Base-by-base conservation (phyloP, 345 rosid species). In the Hirschfeldia incana region DNA sequence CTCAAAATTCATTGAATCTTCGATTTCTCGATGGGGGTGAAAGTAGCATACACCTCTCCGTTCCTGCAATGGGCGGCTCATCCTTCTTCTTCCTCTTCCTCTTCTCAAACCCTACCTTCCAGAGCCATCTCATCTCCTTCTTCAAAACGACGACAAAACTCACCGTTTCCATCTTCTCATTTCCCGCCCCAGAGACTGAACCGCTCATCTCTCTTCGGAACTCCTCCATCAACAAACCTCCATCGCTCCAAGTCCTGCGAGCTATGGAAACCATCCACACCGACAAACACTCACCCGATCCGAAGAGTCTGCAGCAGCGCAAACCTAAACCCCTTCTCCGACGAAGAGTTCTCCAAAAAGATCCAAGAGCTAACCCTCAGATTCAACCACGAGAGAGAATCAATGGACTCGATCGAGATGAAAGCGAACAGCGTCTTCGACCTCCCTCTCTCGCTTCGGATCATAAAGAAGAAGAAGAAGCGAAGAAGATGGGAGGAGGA, bases 371-470 rank as follows among this genome's bases (percentile, higher is more conserved):
- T 90, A 58, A 83, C 89, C 7, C 86, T 85, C 76, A 84, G 83
- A 67, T 87, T 91, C 87, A 85, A 70, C 21, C 69, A 70, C 21
- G 71, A 46, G 78, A 42, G 33, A 28, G 15, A 61, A 7, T 8
- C 61, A 37, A 70, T 64, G 65, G 67, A 29, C 3, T 29, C 51
- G 81, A 86, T 95, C 4, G 94, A 89, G 61, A 86, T 96, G 86
- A 95, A 88, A 82, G 97, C 97, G 4, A 95, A 89, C 83, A 90
- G 95, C 37, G 87, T 87, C 3, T 29, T 29, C 0, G 92, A 91
- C 29, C 87, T 93, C 49, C 99, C 99, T 26, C 78, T 93, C 1
- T 95, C 99, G 2, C 87, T 95, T 8, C 78, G 97, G 15, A 88
- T 93, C 17, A 86, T 95, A 51, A 88, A 89, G 88, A 88, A 42